Percentiles rank a stretch among this genome's conserved stretches.
These are phyloP conservation scores for Naganishia liquefaciens DNA, from an alignment of 1,284 basidiomycete species.

Conservation along the genomic window DNA sequence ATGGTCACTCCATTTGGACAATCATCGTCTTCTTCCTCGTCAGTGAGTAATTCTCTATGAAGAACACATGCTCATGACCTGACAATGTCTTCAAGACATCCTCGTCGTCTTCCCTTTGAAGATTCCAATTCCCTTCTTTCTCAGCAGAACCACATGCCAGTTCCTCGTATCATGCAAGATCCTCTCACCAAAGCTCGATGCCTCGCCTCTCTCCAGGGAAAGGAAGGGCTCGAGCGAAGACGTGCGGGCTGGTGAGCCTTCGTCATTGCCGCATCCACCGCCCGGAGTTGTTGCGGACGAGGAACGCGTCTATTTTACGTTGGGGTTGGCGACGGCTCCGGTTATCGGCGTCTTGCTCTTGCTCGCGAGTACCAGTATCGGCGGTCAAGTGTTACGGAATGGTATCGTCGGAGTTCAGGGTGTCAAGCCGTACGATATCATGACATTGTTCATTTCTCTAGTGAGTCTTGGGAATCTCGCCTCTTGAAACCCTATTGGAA, in stretches of 20 bases:
- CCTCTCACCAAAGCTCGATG: slow-evolving; percentile 39
- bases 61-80: neutral
- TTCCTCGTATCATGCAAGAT: slow-evolving; percentile 40
- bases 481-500: too few species aligned
- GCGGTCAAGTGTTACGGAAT: slow-evolving; percentile 63
- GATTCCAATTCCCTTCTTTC: slow-evolving; percentile 57
- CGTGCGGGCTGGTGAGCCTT: neutral
- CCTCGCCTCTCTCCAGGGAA: neutral
- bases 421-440: slow-evolving; percentile 87
- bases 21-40: slow-evolving; percentile 72
- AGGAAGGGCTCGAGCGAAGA: slow-evolving; percentile 2
- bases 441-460: slow-evolving; percentile 86
- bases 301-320: slow-evolving; percentile 50
- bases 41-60: slow-evolving; percentile 57
- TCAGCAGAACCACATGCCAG: slow-evolving; percentile 34
- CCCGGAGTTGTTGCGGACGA: neutral
- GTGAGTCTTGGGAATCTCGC: slow-evolving; percentile 47
- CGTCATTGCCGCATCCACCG: slow-evolving; percentile 1
- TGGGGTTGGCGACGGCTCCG: slow-evolving; percentile 74
- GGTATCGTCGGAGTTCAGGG: slow-evolving; percentile 69
- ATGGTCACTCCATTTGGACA: slow-evolving; percentile 59
- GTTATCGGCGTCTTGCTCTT: slow-evolving; percentile 75
- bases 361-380: slow-evolving; percentile 72
- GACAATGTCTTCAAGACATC: slow-evolving; percentile 52
- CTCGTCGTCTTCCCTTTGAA: slow-evolving; percentile 68